Evolutionary conservation across 2,329 filamentous ascomycete genomes (phyloP).

Genomic region (Penicillium palitans): DNA sequence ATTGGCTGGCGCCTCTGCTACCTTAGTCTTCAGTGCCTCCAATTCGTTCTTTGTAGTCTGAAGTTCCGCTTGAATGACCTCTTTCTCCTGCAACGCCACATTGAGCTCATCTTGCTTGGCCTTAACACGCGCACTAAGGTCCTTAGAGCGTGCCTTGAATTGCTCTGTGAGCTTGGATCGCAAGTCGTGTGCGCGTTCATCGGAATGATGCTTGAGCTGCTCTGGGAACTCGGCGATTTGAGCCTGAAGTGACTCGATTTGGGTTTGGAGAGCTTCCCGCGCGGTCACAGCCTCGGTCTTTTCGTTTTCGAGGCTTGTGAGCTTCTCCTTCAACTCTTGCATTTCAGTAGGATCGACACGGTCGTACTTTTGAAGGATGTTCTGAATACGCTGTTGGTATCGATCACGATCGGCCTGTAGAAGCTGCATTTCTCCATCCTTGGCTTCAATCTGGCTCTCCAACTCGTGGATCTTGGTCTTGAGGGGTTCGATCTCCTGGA

Average conservation of each 20-base stretch:
- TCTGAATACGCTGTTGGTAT: constrained; percentile 94
- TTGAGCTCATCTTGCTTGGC: constrained; percentile 53
- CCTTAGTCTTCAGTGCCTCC: constrained; percentile 50
- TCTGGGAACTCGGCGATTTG: constrained; percentile 52
- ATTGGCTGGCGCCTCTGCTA: constrained; percentile 46
- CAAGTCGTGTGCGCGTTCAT: constrained; percentile 54
- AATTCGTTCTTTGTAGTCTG: constrained; percentile 63
- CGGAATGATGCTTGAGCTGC: constrained; percentile 45
- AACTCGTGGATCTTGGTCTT: constrained; percentile 78
- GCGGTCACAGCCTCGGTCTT: constrained; percentile 62
- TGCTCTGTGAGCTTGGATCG: constrained; percentile 49
- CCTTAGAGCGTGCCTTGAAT: constrained; percentile 58
- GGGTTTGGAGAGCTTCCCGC: constrained; percentile 61
- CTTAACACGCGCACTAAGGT: constrained; percentile 65
- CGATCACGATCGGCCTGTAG: constrained; percentile 88
- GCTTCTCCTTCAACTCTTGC: constrained; percentile 79
- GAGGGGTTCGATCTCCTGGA: constrained; percentile 75
- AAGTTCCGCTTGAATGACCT: constrained; percentile 67
- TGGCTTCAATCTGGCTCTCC: constrained; percentile 75
- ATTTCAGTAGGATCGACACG: constrained; percentile 91
- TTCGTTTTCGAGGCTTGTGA: constrained; percentile 66
- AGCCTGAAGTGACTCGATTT: constrained; percentile 53
- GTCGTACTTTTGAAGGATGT: constrained; percentile 94
- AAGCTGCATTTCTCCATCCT: constrained; percentile 84
- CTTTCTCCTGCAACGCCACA: constrained; percentile 61